These are phyloP conservation scores for Coemansia sp. DNA, from an alignment of 192 early-diverging fungal species.

Conservation along the genomic window DNA sequence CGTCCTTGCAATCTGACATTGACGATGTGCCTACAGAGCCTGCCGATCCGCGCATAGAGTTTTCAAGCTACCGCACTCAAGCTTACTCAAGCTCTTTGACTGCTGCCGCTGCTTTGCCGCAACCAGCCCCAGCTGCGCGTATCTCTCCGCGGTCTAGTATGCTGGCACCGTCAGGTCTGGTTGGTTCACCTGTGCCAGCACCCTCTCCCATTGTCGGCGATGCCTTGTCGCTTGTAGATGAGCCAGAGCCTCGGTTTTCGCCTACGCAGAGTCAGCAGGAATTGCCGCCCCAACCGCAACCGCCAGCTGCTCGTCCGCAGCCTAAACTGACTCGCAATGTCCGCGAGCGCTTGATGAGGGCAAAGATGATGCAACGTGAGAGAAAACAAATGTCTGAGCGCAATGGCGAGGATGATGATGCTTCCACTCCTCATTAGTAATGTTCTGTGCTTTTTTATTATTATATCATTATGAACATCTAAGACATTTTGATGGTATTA, in stretches of 20 bases:
- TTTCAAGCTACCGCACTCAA: conserved; percentile 3
- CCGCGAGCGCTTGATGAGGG: conserved; percentile 45
- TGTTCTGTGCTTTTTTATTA: no score
- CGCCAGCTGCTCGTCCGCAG: conserved; percentile 1
- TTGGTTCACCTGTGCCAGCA: neutral
- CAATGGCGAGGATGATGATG: no score
- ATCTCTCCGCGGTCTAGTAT: conserved; percentile 3
- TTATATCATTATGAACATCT: no score
- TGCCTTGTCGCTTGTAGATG: no score
- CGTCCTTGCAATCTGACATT: conserved; percentile 31
- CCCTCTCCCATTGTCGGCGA: neutral
- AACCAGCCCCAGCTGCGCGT: neutral
- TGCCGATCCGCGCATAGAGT: conserved; percentile 21
- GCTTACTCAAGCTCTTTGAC: neutral
- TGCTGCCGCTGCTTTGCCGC: neutral
- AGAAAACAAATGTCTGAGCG: conserved; percentile 13
- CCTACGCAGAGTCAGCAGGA: neutral
- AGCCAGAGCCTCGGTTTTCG: no score
- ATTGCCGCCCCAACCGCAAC: neutral
- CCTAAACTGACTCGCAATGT: conserved; percentile 41
- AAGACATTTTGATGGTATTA: no score
- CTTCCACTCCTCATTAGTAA: no score
- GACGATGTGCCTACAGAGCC: conserved; percentile 34
- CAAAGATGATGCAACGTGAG: conserved; percentile 44
- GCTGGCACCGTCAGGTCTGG: neutral